Evolutionary conservation across 164 flowering plant species (phyloP).

Genomic region (Nymphaea colorata): DNA sequence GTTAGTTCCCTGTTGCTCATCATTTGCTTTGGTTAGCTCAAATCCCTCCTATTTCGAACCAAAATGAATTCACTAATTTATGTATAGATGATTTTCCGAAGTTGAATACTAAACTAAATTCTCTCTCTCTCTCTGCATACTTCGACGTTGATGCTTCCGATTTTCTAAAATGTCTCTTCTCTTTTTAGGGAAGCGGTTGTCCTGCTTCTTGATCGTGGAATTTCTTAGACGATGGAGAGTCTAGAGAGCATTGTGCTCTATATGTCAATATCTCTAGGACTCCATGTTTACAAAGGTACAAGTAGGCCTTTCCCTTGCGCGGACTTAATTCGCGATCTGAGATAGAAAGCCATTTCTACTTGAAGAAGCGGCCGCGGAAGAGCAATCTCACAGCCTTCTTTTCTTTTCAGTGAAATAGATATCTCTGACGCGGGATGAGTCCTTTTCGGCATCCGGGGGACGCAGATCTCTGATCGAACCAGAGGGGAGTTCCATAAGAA

Average conservation of each 20-base stretch:
- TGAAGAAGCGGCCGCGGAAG: neutral
- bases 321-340: neutral
- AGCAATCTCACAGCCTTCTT: neutral
- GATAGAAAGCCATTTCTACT: neutral
- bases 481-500: neutral
- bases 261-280: too few relatives aligned
- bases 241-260: neutral
- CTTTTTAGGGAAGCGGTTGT: too few relatives aligned
- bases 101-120: too few relatives aligned
- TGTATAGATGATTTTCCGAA: too few relatives aligned
- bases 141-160: too few relatives aligned
- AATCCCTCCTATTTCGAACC: too few relatives aligned
- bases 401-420: neutral
- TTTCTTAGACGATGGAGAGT: neutral
- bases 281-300: too few relatives aligned
- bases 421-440: neutral
- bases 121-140: too few relatives aligned
- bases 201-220: neutral
- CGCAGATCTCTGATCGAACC: neutral
- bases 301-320: neutral
- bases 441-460: neutral
- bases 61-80: too few relatives aligned
- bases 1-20: too few relatives aligned
- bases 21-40: too few relatives aligned
- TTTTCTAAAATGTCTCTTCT: too few relatives aligned